Evolutionary conservation across 2,329 filamentous ascomycete species (phyloP).

Genomic region (Colletotrichum tofieldiae): DNA sequence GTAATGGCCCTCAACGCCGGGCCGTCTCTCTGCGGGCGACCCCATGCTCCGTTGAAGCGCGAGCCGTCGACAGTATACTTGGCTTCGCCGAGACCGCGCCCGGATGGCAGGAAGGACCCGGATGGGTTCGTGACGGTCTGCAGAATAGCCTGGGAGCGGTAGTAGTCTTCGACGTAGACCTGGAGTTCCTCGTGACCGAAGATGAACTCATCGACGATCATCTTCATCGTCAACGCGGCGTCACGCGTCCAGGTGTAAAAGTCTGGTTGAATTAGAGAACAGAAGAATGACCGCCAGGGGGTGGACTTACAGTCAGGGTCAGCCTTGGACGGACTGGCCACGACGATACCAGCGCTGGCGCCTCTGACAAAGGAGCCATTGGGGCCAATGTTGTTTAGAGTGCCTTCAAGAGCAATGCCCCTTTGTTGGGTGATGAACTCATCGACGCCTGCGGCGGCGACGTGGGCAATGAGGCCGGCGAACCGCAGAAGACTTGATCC

Average conservation of each 20-base stretch:
- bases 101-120: constrained; percentile 60
- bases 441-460: constrained; percentile 32
- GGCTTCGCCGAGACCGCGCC: constrained; percentile 67
- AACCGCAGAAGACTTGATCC: constrained; percentile 15
- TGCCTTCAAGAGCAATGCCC: constrained; percentile 64
- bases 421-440: constrained; percentile 62
- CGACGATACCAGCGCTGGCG: constrained; percentile 64
- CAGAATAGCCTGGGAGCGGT: constrained; percentile 66
- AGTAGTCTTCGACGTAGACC: constrained; percentile 65
- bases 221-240: constrained; percentile 67
- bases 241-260: constrained; percentile 73
- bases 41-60: constrained; percentile 68
- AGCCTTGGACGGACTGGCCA: constrained; percentile 69
- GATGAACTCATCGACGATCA: constrained; percentile 66
- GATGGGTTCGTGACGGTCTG: constrained; percentile 69
- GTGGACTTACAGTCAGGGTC: constrained; percentile 66
- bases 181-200: constrained; percentile 62
- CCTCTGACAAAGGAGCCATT: constrained; percentile 63
- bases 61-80: constrained; percentile 69
- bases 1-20: constrained; percentile 72
- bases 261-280: constrained; percentile 56
- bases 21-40: constrained; percentile 72
- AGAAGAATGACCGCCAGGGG: background rate
- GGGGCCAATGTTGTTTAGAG: constrained; percentile 70
- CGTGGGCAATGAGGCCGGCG: constrained; percentile 19